Evolutionary conservation across 331 rosid species (phyloP), one percentile per base, ranked within the genome.

Genomic region (Quercus tomentella): DNA sequence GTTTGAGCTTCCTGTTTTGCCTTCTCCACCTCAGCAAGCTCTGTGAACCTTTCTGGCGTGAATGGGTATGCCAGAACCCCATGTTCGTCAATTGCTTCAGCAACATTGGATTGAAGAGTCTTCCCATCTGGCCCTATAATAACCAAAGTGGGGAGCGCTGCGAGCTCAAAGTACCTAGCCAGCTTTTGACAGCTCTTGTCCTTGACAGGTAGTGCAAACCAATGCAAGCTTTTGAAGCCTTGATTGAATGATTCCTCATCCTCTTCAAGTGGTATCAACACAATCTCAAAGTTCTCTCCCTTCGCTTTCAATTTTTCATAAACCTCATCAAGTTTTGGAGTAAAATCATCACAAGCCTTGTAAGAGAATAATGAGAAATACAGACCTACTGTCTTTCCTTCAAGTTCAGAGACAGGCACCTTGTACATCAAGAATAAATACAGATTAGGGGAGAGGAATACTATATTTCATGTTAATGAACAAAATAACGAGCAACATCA

Each of bases 91-190:
- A 92, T 69, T 68, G 84, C 86, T 43, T 91, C 92, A 4, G 73
- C 87, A 56, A 82, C 90, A 62, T 89, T 91, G 67, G 87, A 33
- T 70, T 84, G 85, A 79, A 88, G 73, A 51, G 94, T 89, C 79
- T 86, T 86, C 49, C 97, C 96, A 80, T 91, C 90, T 26, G 89
- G 82, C 67, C 96, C 97, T 75, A 92, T 80, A 67, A 92, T 85
- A 78, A 84, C 87, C 79, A 92, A 62, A 15, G 91, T 82, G 16
- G 92, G 96, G 23, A 91, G 84, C 60, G 83, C 70, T 52, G 86
- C 63, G 6, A 88, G 85, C 79, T 89, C 92, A 76, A 91, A 88
- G 82, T 86, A 86, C 22, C 78, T 76, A 77, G 33, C 73, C 56
- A 92, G 69, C 56, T 88, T 92, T 76, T 16, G 49, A n/a, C 76